Conservation (phyloP, 1,139 yeast species). For the Neolecta irregularis region DNA sequence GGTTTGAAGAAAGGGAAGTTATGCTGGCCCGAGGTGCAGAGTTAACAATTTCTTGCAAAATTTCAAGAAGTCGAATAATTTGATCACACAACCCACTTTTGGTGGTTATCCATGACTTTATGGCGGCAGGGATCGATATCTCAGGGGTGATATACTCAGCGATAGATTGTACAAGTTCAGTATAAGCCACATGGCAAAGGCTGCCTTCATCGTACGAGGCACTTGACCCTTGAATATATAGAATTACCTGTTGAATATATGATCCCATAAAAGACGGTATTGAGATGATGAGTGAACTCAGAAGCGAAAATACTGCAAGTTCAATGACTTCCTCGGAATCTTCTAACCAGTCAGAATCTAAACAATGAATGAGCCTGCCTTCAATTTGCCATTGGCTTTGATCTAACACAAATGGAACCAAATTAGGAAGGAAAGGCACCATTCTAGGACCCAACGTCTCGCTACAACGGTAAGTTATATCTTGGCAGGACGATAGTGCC, state of each 20-base stretch:
- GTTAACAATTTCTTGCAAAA: conserved; percentile 42
- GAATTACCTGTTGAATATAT: conserved; percentile 45
- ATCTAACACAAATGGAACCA: conserved; percentile 57
- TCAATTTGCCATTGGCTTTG: conserved; percentile 21
- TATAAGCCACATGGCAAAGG: too few relatives aligned
- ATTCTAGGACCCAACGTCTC: conserved; percentile 69
- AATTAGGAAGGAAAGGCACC: conserved; percentile 70
- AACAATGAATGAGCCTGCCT: conserved; percentile 17
- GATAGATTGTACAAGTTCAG: too few relatives aligned
- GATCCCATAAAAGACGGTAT: conserved; percentile 77
- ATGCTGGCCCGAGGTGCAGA: conserved; percentile 30
- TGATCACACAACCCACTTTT: too few relatives aligned
- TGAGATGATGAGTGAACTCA: conserved; percentile 62
- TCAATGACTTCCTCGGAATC: conserved; percentile 18
- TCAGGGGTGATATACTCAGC: too few relatives aligned
- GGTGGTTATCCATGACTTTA: too few relatives aligned
- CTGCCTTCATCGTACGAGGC: conserved; percentile 27
- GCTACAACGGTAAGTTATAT: conserved; percentile 19
- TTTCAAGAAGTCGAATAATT: too few relatives aligned
- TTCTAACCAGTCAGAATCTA: conserved; percentile 28
- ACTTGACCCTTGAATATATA: conserved; percentile 34
- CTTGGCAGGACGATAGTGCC: background rate
- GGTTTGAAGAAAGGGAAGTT: background rate
- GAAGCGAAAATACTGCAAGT: conserved; percentile 46
- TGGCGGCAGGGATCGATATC: too few relatives aligned